These are phyloP conservation scores for Pestalotiopsis sp. DNA, from an alignment of 2,329 filamentous ascomycete genomes.

Conservation along the genomic window DNA sequence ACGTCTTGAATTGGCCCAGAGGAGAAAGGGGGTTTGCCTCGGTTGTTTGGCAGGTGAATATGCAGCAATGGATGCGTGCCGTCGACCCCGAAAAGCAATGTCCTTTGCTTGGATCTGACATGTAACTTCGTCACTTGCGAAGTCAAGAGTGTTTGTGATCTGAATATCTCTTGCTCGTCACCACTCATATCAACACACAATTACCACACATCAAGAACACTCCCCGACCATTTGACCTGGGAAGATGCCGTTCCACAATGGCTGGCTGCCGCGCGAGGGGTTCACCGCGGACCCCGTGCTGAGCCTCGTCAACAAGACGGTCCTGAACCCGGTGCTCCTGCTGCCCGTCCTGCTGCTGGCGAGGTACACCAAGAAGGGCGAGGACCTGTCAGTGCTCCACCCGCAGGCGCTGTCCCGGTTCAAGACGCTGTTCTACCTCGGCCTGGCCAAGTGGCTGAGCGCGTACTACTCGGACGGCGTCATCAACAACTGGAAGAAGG, in stretches of 20 bases:
- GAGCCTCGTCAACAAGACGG: constrained; percentile 59
- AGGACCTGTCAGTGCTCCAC: constrained; percentile 54
- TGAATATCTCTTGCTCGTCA: too few species aligned
- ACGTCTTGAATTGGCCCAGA: too few species aligned
- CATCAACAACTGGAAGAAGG: constrained; percentile 51
- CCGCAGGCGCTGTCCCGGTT: constrained; percentile 54
- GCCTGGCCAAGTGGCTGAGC: constrained; percentile 51
- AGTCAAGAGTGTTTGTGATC: too few species aligned
- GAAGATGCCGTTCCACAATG: constrained; percentile 50
- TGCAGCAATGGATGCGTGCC: too few species aligned
- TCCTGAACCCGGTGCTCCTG: constrained; percentile 66
- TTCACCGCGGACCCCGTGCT: constrained; percentile 64
- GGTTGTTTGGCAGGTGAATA: too few species aligned
- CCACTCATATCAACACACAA: background rate
- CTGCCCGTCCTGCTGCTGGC: constrained; percentile 66
- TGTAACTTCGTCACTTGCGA: too few species aligned
- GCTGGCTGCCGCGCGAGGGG: constrained; percentile 57
- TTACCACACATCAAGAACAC: background rate
- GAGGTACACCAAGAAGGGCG: constrained; percentile 65
- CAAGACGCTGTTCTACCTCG: constrained; percentile 54
- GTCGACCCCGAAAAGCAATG: too few species aligned
- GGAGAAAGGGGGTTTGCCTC: too few species aligned
- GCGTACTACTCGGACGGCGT: constrained; percentile 52
- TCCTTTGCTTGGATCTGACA: too few species aligned
- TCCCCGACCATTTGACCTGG: background rate